A percentile compares a stretch with the other conserved stretches of the same genome.
These are phyloP conservation scores for Ogataea kodamae DNA, from an alignment of 805 yeast genomes.

Conservation along the genomic window DNA sequence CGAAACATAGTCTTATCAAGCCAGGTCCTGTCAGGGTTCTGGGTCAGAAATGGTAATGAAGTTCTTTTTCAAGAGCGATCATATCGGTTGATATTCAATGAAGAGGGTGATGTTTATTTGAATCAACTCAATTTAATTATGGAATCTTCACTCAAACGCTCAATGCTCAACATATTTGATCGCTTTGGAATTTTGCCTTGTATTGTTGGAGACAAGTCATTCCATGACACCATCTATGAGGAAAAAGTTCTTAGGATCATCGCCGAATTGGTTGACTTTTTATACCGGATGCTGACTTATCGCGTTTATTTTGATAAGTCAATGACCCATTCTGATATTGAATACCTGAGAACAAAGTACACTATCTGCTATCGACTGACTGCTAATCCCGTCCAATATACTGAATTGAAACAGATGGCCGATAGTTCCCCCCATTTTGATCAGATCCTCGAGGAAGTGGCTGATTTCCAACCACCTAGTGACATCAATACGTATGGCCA, in stretches of 20 bases:
- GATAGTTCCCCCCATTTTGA: conserved; percentile 42
- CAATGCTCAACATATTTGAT: conserved; percentile 40
- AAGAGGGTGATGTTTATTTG: conserved; percentile 43
- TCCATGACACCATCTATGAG: conserved; percentile 41
- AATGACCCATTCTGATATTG: conserved; percentile 13
- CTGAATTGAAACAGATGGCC: conserved; percentile 38
- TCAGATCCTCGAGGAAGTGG: conserved; percentile 50
- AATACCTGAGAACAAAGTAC: conserved; percentile 31
- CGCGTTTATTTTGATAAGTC: conserved; percentile 28
- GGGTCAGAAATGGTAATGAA: conserved; percentile 69
- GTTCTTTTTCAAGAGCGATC: conserved; percentile 23
- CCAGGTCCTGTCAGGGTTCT: conserved; percentile 61
- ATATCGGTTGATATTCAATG: conserved; percentile 20
- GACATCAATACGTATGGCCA: conserved; percentile 67
- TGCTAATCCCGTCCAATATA: conserved; percentile 51
- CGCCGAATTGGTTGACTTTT: conserved; percentile 40
- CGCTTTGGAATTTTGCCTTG: conserved; percentile 52
- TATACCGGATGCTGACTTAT: conserved; percentile 42
- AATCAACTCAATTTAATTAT: conserved; percentile 41
- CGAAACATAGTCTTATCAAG: conserved; percentile 58
- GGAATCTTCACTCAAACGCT: conserved; percentile 35
- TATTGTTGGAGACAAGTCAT: conserved; percentile 13
- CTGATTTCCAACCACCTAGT: conserved; percentile 60
- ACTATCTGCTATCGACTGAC: conserved; percentile 50
- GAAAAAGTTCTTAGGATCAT: conserved; percentile 45